phyloP scores from a whole-genome alignment of 2,329 filamentous ascomycete species.

The Epichloe baconii region DNA sequence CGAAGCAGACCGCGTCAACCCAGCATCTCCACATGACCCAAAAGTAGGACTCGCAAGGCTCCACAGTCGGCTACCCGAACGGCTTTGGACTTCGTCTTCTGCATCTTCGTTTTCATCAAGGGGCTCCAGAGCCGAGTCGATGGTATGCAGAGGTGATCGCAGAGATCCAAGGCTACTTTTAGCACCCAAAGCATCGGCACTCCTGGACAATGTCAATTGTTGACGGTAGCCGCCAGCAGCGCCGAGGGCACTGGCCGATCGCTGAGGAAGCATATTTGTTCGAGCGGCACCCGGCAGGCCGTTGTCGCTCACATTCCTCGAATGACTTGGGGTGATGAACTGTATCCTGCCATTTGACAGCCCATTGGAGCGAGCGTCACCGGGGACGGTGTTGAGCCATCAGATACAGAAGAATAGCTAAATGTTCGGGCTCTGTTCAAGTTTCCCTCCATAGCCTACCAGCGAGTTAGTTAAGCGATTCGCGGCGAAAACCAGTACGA shows the following conservation, averaged over 20 bases:
- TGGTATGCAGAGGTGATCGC: slow-evolving; percentile 24
- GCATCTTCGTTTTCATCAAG: slow-evolving; percentile 36
- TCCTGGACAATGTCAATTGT: slow-evolving; percentile 29
- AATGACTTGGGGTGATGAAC: slow-evolving; percentile 10
- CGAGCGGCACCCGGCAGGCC: slow-evolving; percentile 16
- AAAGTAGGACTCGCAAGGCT: slow-evolving; percentile 32
- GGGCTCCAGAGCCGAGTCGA: slow-evolving; percentile 35
- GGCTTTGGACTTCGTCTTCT: slow-evolving; percentile 14
- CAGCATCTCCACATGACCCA: slow-evolving; percentile 29
- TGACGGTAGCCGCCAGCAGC: slow-evolving; percentile 46
- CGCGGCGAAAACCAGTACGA: not conserved
- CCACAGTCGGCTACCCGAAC: slow-evolving; percentile 21
- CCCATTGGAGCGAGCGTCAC: slow-evolving; percentile 18
- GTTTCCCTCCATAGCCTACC: slow-evolving; percentile 86
- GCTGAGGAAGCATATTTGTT: slow-evolving; percentile 26
- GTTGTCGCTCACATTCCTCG: slow-evolving; percentile 21
- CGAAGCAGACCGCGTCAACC: slow-evolving; percentile 53
- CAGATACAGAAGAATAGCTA: slow-evolving; percentile 29
- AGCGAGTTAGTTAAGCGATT: not conserved
- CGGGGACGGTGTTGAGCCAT: slow-evolving; percentile 37
- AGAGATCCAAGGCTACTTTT: slow-evolving; percentile 15
- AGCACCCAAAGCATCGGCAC: slow-evolving; percentile 26
- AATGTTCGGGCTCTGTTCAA: slow-evolving; percentile 64
- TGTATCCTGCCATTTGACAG: slow-evolving; percentile 11
- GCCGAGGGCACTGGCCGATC: slow-evolving; percentile 52